A percentile compares a stretch with the other conserved stretches of the same genome.
phyloP scores from a whole-genome alignment of 805 yeast genomes.

The Ogataea zsoltii region DNA sequence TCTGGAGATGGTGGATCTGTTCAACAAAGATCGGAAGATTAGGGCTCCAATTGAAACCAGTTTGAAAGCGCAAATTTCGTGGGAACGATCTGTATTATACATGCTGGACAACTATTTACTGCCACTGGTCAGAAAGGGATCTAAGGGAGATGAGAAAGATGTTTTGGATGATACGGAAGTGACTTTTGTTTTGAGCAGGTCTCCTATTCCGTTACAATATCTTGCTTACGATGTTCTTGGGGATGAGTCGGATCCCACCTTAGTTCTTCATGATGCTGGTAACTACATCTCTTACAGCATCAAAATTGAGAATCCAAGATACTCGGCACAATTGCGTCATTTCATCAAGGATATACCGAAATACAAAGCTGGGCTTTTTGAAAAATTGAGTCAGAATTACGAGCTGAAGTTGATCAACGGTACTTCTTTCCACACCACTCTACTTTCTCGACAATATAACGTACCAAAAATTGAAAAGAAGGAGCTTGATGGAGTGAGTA shows the following conservation, averaged over 20 bases:
- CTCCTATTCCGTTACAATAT: constrained; percentile 34
- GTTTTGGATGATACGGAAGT: constrained; percentile 16
- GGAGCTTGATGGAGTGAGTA: constrained; percentile 16
- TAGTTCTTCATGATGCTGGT: constrained; percentile 28
- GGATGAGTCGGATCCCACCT: constrained; percentile 19
- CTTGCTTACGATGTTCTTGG: constrained; percentile 16
- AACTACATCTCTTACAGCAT: constrained; percentile 20
- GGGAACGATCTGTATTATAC: constrained; percentile 44
- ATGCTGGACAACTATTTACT: constrained; percentile 39
- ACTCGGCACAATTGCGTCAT: constrained; percentile 24
- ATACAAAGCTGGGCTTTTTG: constrained; percentile 24
- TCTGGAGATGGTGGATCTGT: constrained; percentile 34
- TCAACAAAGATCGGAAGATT: constrained; percentile 27
- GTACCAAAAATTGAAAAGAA: constrained; percentile 12
- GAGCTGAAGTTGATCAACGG: constrained; percentile 26
- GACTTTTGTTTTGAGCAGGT: constrained; percentile 22
- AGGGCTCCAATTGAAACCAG: constrained; percentile 27
- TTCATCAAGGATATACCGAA: constrained; percentile 26
- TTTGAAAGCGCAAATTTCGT: constrained; percentile 32
- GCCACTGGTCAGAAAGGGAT: constrained; percentile 21
- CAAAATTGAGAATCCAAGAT: constrained; percentile 22
- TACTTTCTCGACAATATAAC: constrained; percentile 9
- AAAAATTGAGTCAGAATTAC: constrained; percentile 18
- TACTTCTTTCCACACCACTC: constrained; percentile 17
- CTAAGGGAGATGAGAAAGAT: background rate